phyloP scores from a whole-genome alignment of 2,329 filamentous ascomycete species.

The Leptographium lundbergii region DNA sequence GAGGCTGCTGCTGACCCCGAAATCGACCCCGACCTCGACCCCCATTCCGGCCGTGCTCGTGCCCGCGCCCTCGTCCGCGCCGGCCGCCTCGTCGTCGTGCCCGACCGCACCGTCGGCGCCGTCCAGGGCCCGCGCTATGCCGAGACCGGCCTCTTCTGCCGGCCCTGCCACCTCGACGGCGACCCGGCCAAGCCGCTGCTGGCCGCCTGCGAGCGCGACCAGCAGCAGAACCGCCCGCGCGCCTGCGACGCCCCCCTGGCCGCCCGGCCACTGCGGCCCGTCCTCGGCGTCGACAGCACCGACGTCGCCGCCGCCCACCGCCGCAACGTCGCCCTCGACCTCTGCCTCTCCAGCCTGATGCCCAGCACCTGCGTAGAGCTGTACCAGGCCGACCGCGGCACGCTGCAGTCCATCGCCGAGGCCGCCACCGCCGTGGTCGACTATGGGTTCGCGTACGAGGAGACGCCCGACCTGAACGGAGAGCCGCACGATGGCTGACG shows the following conservation, averaged over 20 bases:
- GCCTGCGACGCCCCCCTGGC: background rate
- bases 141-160: conserved; percentile 30
- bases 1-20: conserved; percentile 8
- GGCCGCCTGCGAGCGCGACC: conserved; percentile 27
- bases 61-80: conserved; percentile 24
- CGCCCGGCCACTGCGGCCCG: background rate
- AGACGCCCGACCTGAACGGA: background rate
- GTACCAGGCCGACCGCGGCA: conserved; percentile 10
- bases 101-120: conserved; percentile 37
- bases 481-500: background rate
- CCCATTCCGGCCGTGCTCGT: conserved; percentile 14
- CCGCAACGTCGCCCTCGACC: conserved; percentile 6
- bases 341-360: conserved; percentile 8
- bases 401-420: conserved; percentile 5
- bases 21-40: conserved; percentile 4
- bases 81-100: conserved; percentile 27
- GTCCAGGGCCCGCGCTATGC: conserved; percentile 43
- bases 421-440: conserved; percentile 1
- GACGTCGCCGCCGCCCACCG: background rate
- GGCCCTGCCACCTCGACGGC: conserved; percentile 33
- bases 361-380: conserved; percentile 11
- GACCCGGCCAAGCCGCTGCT: conserved; percentile 32
- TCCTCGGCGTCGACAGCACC: background rate
- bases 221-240: conserved; percentile 25
- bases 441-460: conserved; percentile 14